Percentiles rank a stretch among this genome's conserved stretches.
Conservation (phyloP, 1,139 yeast species). For the Meyerozyma elateridarum region DNA sequence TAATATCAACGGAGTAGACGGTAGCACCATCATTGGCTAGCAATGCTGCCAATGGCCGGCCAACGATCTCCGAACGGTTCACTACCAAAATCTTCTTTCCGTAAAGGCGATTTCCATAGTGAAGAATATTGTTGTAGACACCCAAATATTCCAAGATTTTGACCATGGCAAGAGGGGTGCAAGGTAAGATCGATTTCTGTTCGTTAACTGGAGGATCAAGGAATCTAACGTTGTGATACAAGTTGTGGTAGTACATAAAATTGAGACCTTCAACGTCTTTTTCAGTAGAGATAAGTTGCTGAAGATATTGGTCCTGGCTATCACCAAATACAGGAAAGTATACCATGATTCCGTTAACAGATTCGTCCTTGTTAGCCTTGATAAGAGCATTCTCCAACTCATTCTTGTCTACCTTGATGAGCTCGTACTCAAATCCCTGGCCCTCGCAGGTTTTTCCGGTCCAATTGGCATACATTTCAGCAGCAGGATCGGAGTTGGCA, state of each 20-base stretch:
- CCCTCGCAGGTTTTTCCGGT: conserved; percentile 86
- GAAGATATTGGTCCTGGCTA: conserved; percentile 90
- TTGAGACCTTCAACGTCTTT: conserved; percentile 96
- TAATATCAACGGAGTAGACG: conserved; percentile 86
- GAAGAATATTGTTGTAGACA: conserved; percentile 74
- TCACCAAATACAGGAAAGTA: conserved; percentile 97
- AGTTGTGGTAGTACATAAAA: conserved; percentile 84
- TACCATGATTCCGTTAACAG: conserved; percentile 92
- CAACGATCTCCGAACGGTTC: conserved; percentile 93
- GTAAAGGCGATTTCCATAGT: conserved; percentile 85
- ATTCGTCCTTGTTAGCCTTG: conserved; percentile 72
- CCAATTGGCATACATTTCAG: conserved; percentile 92
- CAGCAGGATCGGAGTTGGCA: conserved; percentile 94
- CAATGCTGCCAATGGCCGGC: conserved; percentile 93
- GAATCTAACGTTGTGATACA: conserved; percentile 87
- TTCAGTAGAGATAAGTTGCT: conserved; percentile 79
- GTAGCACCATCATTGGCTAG: conserved; percentile 97
- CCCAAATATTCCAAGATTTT: conserved; percentile 88
- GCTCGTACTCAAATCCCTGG: conserved; percentile 79
- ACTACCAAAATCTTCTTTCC: conserved; percentile 90
- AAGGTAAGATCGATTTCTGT: conserved; percentile 86
- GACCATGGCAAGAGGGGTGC: conserved; percentile 93
- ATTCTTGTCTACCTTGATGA: conserved; percentile 70
- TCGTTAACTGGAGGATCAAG: conserved; percentile 62
- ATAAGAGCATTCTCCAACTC: conserved; percentile 79